Conservation (phyloP, 139 green algal genomes). For the Deuterostichococcus epilithicus region DNA sequence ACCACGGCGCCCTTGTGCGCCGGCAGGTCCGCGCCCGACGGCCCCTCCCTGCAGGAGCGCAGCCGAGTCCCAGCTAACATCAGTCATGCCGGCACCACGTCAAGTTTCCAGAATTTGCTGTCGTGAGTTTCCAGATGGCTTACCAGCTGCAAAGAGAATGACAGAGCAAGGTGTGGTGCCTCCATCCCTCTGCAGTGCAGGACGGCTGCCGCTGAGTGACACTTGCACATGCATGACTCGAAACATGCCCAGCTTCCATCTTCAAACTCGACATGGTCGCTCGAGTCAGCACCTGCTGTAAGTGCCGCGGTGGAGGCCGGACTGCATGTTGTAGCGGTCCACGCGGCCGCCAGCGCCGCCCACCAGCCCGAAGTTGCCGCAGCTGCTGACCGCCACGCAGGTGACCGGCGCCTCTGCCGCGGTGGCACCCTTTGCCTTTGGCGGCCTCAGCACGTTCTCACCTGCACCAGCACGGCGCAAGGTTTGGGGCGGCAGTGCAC, state of each 20-base stretch:
- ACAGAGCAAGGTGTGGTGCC: too few relatives aligned
- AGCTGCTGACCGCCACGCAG: slow-evolving; percentile 70
- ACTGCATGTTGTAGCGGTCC: slow-evolving; percentile 97
- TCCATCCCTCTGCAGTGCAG: too few relatives aligned
- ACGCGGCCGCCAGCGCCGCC: slow-evolving; percentile 70
- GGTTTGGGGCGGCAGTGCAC: too few relatives aligned
- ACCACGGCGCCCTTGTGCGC: slow-evolving; percentile 71
- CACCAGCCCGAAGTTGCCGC: slow-evolving; percentile 96
- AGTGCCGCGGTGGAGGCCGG: slow-evolving; percentile 69
- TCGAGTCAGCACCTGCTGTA: slow-evolving; percentile 37
- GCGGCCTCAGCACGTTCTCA: slow-evolving; percentile 62
- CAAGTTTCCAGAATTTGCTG: too few relatives aligned
- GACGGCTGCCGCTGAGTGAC: too few relatives aligned
- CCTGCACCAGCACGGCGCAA: background rate
- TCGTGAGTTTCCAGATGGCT: too few relatives aligned
- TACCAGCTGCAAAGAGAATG: too few relatives aligned
- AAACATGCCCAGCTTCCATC: background rate
- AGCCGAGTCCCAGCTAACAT: too few relatives aligned
- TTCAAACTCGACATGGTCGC: background rate
- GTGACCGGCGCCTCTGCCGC: slow-evolving; percentile 42
- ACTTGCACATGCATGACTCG: too few relatives aligned
- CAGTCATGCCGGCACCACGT: too few relatives aligned
- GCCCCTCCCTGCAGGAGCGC: background rate
- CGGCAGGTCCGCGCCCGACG: background rate
- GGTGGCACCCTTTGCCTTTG: background rate